These are phyloP conservation scores for Verticillium longisporum DNA, from an alignment of 2,329 filamentous ascomycete genomes.

Conservation along the genomic window DNA sequence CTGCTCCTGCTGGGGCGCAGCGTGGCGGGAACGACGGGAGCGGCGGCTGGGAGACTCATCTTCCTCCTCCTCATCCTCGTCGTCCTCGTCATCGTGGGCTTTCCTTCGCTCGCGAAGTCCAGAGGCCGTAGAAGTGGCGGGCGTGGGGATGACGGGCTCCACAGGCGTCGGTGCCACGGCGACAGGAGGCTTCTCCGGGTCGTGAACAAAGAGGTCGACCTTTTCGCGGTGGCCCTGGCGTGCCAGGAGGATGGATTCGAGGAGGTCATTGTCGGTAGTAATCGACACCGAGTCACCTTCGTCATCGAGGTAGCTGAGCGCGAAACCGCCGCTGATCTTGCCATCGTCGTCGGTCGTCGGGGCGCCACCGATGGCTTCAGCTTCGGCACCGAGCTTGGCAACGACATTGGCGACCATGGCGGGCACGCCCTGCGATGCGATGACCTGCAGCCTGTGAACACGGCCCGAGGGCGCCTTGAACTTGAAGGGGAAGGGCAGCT, in stretches of 20 bases:
- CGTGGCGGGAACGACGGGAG: slow-evolving; percentile 29
- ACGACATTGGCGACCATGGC: slow-evolving; percentile 72
- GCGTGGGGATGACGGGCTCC: slow-evolving; percentile 31
- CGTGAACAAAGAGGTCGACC: slow-evolving; percentile 94
- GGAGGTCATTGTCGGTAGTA: slow-evolving; percentile 86
- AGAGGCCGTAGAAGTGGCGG: slow-evolving; percentile 37
- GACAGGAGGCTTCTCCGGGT: slow-evolving; percentile 84
- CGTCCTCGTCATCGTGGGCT: slow-evolving; percentile 46
- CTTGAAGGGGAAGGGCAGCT: slow-evolving; percentile 90
- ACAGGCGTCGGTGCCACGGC: slow-evolving; percentile 47
- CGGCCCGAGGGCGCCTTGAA: slow-evolving; percentile 96
- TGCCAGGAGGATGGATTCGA: slow-evolving; percentile 82
- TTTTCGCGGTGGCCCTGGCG: slow-evolving; percentile 76
- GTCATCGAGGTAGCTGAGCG: slow-evolving; percentile 91
- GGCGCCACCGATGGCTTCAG: slow-evolving; percentile 74
- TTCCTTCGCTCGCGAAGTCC: slow-evolving; percentile 44
- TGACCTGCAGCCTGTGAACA: slow-evolving; percentile 84
- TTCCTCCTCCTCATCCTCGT: slow-evolving; percentile 47
- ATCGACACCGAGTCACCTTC: slow-evolving; percentile 96
- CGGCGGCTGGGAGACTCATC: slow-evolving; percentile 41
- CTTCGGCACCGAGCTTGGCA: slow-evolving; percentile 77
- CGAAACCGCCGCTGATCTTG: slow-evolving; percentile 74
- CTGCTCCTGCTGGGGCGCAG: slow-evolving; percentile 55
- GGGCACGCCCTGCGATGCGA: slow-evolving; percentile 71
- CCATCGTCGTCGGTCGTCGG: slow-evolving; percentile 69